Evolutionary conservation across 2,329 filamentous ascomycete species (phyloP).

Genomic region (Neopestalotiopsis clavispora): DNA sequence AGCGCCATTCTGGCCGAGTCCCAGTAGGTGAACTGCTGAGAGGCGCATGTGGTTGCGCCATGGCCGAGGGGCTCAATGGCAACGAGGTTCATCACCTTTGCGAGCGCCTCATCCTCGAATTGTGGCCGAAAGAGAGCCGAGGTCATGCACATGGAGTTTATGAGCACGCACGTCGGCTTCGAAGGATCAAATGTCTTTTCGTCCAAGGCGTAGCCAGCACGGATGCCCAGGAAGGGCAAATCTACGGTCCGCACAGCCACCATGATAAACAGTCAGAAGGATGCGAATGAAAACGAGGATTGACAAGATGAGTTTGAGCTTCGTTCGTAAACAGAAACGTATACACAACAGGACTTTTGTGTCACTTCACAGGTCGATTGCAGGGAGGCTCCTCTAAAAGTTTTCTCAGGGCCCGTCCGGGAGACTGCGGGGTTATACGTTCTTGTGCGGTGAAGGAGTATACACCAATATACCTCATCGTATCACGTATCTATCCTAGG

Average conservation of each 20-base stretch:
- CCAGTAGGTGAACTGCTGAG: constrained; percentile 60
- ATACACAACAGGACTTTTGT: not conserved
- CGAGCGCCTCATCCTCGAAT: constrained; percentile 45
- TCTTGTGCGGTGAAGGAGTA: not conserved
- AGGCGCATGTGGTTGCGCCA: constrained; percentile 47
- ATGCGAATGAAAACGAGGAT: not conserved
- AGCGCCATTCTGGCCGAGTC: constrained; percentile 58
- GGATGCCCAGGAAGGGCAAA: constrained; percentile 53
- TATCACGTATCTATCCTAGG: not conserved
- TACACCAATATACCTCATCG: not conserved
- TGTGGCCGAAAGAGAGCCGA: constrained; percentile 50
- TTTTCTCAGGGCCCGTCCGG: not conserved
- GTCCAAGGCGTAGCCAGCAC: constrained; percentile 49
- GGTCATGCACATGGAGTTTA: constrained; percentile 58
- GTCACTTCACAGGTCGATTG: not conserved
- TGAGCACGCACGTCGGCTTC: constrained; percentile 56
- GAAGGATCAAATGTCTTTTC: constrained; percentile 48
- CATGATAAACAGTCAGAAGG: constrained; percentile 23
- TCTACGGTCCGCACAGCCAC: constrained; percentile 45
- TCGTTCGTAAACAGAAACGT: not conserved
- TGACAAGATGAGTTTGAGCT: no score
- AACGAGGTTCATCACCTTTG: constrained; percentile 50
- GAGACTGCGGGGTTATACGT: constrained; percentile 1
- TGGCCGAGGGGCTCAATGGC: constrained; percentile 60
- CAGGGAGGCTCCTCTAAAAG: not conserved